Base-by-base conservation (phyloP, 2,329 filamentous ascomycete genomes). In the Ophiocordyceps camponoti-saundersi region DNA sequence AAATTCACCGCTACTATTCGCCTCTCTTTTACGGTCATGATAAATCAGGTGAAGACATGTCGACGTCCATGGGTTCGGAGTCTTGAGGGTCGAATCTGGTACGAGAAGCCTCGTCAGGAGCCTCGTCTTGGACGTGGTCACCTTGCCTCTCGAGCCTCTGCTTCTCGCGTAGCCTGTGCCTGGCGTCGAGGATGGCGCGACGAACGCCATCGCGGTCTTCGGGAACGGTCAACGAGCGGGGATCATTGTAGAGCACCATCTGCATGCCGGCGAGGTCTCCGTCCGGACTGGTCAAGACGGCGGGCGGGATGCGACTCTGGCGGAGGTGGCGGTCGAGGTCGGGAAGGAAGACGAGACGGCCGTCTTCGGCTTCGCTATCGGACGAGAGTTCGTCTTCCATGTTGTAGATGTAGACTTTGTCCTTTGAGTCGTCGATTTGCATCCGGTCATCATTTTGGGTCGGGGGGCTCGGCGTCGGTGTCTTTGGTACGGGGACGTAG, bases 391-490 rank as follows among this genome's bases (percentile, higher is more conserved):
- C 90, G 55, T 83, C 83, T 59, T 94, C 88, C 11, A 98, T 71
- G 63, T 93, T 80, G 68, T 89, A 82, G 55, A 98, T 88, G 70
- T 92, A 95, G 50, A 95, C 79, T 58, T 83, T 85, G 66, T 94
- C 73, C 56, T 85, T 84, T 30, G 85, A 82, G 64, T 95, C 82
- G 65, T 96, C 89, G 50, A 96, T 61, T 48, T 83, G 75, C 90
- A 96, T 95, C 48, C 51, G 76, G 67, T 20, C 59, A 58, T 44
- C 53, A 46, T 46, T 50, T 52, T 44, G 53, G 47, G 42, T 52
- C 45, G 45, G 51, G 49, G 41, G 42, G 49, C 40, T 48, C 42
- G 39, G 43, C 22, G 52, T 50, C 23, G 69, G 62, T 48, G 66
- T 68, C 59, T 79, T 75, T n/a, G n/a, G n/a, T 50, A 82, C 75